phyloP scores from a whole-genome alignment of 1,284 basidiomycete genomes.

The Mycosarcoma mackinlayi region DNA sequence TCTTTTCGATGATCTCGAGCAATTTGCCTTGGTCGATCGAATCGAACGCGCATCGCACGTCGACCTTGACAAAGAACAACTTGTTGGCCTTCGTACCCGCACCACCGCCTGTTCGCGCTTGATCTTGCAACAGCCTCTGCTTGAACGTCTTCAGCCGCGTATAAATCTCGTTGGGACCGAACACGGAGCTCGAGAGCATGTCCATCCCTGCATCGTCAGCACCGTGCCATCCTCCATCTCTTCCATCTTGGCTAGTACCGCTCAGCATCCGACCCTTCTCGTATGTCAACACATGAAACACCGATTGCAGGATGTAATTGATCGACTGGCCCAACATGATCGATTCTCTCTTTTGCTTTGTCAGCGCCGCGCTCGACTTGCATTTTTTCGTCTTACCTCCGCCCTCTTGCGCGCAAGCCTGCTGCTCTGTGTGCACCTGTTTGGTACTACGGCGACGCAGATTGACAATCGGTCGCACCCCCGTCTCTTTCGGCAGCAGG shows the following conservation, averaged over 20 bases:
- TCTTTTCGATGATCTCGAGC: conserved; percentile 78
- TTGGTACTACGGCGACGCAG: conserved; percentile 75
- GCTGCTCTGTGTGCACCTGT: conserved; percentile 25
- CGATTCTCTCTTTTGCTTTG: conserved; percentile 28
- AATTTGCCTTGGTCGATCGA: conserved; percentile 91
- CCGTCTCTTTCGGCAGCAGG: conserved; percentile 90
- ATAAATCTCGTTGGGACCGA: conserved; percentile 70
- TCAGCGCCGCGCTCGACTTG: background rate
- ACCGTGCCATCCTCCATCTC: background rate
- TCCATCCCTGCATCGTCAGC: background rate
- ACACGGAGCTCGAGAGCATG: conserved; percentile 53
- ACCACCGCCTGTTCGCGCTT: background rate
- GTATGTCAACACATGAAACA: conserved; percentile 69
- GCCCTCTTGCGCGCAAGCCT: background rate
- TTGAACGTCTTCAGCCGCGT: conserved; percentile 43
- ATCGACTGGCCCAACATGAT: conserved; percentile 74
- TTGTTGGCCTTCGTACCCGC: conserved; percentile 1
- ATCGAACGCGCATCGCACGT: conserved; percentile 95
- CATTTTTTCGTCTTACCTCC: conserved; percentile 3
- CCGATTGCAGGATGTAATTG: conserved; percentile 83
- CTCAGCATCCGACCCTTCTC: conserved; percentile 42
- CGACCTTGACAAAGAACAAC: conserved; percentile 92
- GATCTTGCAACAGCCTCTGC: conserved; percentile 16
- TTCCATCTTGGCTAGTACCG: background rate
- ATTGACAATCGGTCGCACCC: conserved; percentile 94